phyloP scores from a whole-genome alignment of 768 basidiomycete species.

The Phallus indusiatus region DNA sequence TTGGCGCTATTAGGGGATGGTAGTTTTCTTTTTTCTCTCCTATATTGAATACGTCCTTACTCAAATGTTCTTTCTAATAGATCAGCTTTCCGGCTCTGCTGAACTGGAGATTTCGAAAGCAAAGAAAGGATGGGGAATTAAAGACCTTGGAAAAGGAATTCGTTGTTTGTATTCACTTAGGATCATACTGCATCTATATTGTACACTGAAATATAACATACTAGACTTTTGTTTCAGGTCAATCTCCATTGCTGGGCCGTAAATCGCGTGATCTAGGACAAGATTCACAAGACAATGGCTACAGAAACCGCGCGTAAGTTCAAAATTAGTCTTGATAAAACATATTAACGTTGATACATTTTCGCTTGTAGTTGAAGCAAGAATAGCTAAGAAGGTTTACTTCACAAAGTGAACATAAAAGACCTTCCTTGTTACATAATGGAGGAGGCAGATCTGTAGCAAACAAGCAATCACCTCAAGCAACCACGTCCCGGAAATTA shows the following conservation, averaged over 20 bases:
- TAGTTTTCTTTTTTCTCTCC: constrained; percentile 26
- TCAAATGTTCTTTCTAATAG: constrained; percentile 29
- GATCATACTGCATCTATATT: neutral
- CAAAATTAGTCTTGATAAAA: neutral
- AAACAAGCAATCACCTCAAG: too few species aligned
- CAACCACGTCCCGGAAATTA: constrained; percentile 52
- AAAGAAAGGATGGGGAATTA: constrained; percentile 69
- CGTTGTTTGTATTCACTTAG: constrained; percentile 26
- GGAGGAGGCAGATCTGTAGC: too few species aligned
- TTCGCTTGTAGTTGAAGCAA: constrained; percentile 61
- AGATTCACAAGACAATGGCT: constrained; percentile 89
- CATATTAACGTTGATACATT: neutral
- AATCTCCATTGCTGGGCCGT: constrained; percentile 70
- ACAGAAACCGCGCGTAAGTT: constrained; percentile 82
- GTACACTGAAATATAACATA: neutral
- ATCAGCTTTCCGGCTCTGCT: constrained; percentile 70
- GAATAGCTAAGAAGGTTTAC: constrained; percentile 70
- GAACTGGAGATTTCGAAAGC: constrained; percentile 76
- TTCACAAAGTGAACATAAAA: constrained; percentile 75
- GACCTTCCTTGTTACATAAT: constrained; percentile 78
- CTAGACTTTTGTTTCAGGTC: constrained; percentile 65
- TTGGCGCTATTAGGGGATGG: constrained; percentile 74
- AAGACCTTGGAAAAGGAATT: constrained; percentile 74
- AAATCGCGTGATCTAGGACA: constrained; percentile 85
- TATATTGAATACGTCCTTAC: neutral